phyloP scores from a whole-genome alignment of 768 basidiomycete genomes.

The Nevesoporus exiguus region DNA sequence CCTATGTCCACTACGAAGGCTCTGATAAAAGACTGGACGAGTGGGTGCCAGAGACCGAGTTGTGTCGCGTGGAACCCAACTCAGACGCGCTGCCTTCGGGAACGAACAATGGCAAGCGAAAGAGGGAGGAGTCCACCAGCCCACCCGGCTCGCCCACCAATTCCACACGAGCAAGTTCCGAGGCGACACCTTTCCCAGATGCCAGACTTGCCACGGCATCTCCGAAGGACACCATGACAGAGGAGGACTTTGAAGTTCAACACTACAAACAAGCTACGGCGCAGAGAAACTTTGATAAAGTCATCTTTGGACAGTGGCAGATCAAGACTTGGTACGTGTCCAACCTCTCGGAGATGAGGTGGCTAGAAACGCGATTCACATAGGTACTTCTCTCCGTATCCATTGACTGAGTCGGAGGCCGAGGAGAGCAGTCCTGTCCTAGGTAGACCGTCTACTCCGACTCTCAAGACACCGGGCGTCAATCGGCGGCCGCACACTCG shows the following conservation, averaged over 20 bases:
- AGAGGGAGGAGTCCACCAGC: constrained; percentile 18
- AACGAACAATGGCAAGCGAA: constrained; percentile 35
- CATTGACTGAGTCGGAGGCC: constrained; percentile 63
- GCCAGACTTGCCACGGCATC: constrained; percentile 11
- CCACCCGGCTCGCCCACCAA: constrained; percentile 15
- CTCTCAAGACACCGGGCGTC: constrained; percentile 49
- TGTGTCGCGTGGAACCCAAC: constrained; percentile 31
- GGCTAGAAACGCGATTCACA: not conserved
- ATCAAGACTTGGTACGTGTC: constrained; percentile 80
- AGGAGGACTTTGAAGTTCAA: constrained; percentile 68
- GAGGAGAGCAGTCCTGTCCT: constrained; percentile 41
- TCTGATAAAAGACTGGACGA: constrained; percentile 73
- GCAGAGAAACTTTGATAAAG: constrained; percentile 82
- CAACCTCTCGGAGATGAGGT: not conserved
- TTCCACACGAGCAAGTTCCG: constrained; percentile 28
- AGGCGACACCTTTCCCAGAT: constrained; percentile 4
- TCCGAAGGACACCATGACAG: constrained; percentile 45
- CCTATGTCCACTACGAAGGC: constrained; percentile 71
- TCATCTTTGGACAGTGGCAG: constrained; percentile 81
- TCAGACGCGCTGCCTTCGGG: constrained; percentile 14
- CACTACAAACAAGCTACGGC: constrained; percentile 65
- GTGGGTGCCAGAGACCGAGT: constrained; percentile 54
- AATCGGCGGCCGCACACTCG: constrained; percentile 63
- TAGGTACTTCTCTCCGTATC: constrained; percentile 96
- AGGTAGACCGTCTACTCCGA: constrained; percentile 22